Conservation (phyloP, 2,329 filamentous ascomycete species). For the Fusarium sp. region DNA sequence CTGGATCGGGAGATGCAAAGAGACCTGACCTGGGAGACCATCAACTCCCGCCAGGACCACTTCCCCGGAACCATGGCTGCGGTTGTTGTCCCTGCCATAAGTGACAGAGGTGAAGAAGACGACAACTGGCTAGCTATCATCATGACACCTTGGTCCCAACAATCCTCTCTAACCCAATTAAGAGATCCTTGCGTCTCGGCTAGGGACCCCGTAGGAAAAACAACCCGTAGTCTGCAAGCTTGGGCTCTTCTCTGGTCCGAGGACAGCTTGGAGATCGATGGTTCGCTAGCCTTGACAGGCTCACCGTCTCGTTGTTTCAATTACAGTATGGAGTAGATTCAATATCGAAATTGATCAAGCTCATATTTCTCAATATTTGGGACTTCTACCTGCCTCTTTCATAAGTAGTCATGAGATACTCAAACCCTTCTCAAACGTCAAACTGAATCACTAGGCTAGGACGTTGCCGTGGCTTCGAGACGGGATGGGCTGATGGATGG, state of each 20-base stretch:
- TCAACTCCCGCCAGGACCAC: slow-evolving; percentile 37
- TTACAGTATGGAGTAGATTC: slow-evolving; percentile 21
- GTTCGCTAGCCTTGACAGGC: slow-evolving; percentile 15
- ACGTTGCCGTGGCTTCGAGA: slow-evolving; percentile 22
- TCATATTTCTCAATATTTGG: slow-evolving; percentile 8
- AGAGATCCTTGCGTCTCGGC: slow-evolving; percentile 34
- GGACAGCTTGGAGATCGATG: slow-evolving; percentile 31
- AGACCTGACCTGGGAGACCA: slow-evolving; percentile 18
- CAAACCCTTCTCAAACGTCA: slow-evolving; percentile 22
- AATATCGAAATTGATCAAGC: slow-evolving; percentile 15
- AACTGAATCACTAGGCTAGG: slow-evolving; percentile 13
- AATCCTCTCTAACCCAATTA: slow-evolving; percentile 34
- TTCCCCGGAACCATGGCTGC: slow-evolving; percentile 39
- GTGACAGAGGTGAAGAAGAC: not conserved
- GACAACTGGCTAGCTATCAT: slow-evolving; percentile 7
- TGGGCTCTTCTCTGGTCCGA: slow-evolving; percentile 39
- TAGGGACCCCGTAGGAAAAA: slow-evolving; percentile 37
- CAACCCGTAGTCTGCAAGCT: slow-evolving; percentile 32
- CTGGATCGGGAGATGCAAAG: slow-evolving; percentile 31
- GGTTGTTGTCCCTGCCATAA: slow-evolving; percentile 18
- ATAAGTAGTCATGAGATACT: slow-evolving; percentile 25
- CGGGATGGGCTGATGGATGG: slow-evolving; percentile 27
- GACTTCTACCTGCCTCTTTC: not conserved
- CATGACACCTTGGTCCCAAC: slow-evolving; percentile 29
- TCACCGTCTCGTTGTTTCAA: slow-evolving; percentile 34